These are phyloP conservation scores for Coniophora puteana DNA, from an alignment of 1,284 basidiomycete genomes.

Conservation along the genomic window DNA sequence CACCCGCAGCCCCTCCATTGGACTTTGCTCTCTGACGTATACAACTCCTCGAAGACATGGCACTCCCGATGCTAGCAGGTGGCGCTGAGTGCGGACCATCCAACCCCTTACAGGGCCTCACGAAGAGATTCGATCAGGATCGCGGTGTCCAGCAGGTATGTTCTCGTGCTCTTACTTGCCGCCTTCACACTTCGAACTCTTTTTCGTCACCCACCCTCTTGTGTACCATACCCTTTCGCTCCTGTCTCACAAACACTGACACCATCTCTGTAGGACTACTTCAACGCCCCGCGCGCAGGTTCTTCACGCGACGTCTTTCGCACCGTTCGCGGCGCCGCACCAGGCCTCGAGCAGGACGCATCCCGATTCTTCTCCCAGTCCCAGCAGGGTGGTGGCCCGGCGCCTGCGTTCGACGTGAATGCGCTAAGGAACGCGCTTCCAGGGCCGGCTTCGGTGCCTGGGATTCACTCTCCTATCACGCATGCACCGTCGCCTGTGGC, in stretches of 20 bases:
- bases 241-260: not conserved
- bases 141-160: constrained; percentile 75
- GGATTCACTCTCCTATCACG: constrained; percentile 26
- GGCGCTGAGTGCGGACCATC: constrained; percentile 78
- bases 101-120: constrained; percentile 75
- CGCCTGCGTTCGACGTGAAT: constrained; percentile 46
- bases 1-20: too few species aligned
- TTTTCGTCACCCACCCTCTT: not conserved
- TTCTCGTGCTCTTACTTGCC: not conserved
- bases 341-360: constrained; percentile 59
- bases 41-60: too few species aligned
- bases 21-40: too few species aligned
- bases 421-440: constrained; percentile 56
- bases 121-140: constrained; percentile 76
- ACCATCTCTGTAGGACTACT: constrained; percentile 51
- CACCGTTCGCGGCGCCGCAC: constrained; percentile 40
- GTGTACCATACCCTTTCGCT: constrained; percentile 6
- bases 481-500: constrained; percentile 9
- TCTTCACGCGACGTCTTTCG: constrained; percentile 67
- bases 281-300: constrained; percentile 50
- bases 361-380: constrained; percentile 57
- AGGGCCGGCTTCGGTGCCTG: constrained; percentile 14
- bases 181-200: constrained; percentile 3
- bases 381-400: constrained; percentile 29
- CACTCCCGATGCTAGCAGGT: constrained; percentile 69